Evolutionary conservation across 345 rosid species (phyloP).

Genomic region (Leavenworthia alabamica): DNA sequence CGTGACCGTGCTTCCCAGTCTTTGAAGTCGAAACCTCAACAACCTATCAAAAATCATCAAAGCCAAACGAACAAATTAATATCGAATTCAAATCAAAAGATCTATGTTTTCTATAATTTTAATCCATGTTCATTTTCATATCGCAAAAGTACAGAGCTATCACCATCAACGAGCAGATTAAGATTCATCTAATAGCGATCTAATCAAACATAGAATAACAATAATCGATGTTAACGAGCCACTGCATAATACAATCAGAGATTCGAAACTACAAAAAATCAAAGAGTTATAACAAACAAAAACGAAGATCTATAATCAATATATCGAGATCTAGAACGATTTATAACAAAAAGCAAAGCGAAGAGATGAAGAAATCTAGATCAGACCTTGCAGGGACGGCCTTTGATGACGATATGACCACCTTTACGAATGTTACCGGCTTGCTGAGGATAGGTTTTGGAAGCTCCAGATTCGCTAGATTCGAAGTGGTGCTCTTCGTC

Average conservation of each 20-base stretch:
- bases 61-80: not conserved
- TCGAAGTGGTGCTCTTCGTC: slow-evolving; percentile 40
- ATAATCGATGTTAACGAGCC: too few species aligned
- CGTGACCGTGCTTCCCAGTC: slow-evolving; percentile 91
- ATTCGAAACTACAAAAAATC: not conserved
- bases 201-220: not conserved
- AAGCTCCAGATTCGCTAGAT: slow-evolving; percentile 35
- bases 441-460: slow-evolving; percentile 35
- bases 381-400: slow-evolving; percentile 34
- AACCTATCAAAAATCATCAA: slow-evolving; percentile 39
- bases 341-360: not conserved
- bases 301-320: slow-evolving; percentile 5
- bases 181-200: slow-evolving; percentile 8
- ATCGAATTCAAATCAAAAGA: not conserved
- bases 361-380: too few species aligned
- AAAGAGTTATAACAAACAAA: not conserved
- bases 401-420: slow-evolving; percentile 37
- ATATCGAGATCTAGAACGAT: not conserved
- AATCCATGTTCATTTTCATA: not conserved
- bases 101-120: not conserved
- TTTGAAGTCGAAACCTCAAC: slow-evolving; percentile 87
- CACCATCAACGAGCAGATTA: not conserved
- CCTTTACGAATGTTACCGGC: slow-evolving; percentile 37
- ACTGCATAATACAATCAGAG: not conserved
- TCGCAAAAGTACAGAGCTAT: not conserved